phyloP scores from a whole-genome alignment of 2,329 filamentous ascomycete species.

The Blastomyces gilchristii region DNA sequence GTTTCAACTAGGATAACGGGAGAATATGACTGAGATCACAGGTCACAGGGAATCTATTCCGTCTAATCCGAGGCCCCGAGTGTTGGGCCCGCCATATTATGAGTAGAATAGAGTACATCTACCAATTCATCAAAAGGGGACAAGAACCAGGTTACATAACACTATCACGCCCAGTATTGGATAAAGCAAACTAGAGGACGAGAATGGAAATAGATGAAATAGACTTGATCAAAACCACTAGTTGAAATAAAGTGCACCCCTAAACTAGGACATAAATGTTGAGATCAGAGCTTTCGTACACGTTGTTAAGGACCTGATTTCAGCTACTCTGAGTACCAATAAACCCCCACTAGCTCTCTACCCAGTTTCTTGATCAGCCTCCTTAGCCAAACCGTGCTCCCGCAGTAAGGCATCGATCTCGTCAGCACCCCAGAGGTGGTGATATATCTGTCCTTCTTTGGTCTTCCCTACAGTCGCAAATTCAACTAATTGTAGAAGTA shows the following conservation, averaged over 20 bases:
- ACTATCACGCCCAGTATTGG: not conserved
- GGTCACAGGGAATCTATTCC: not conserved
- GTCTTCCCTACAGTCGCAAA: conserved; percentile 97
- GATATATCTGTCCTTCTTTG: conserved; percentile 91
- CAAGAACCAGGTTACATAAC: not conserved
- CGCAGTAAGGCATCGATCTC: conserved; percentile 90
- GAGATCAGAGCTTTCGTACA: not conserved
- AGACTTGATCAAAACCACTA: not conserved
- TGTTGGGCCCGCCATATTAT: not conserved
- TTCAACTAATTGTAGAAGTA: conserved; percentile 54
- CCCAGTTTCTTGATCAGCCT: conserved; percentile 54
- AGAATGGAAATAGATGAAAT: not conserved
- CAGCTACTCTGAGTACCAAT: not conserved
- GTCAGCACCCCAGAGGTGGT: conserved; percentile 92
- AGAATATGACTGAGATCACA: not conserved
- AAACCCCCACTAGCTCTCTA: conserved; percentile 19
- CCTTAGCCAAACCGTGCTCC: conserved; percentile 90
- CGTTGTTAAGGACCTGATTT: not conserved
- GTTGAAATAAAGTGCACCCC: not conserved
- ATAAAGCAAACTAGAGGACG: not conserved
- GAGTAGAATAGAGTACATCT: not conserved
- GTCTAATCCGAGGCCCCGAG: not conserved
- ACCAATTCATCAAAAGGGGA: not conserved
- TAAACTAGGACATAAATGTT: not conserved
- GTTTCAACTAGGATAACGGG: not conserved